Percentiles rank a stretch among this genome's conserved stretches.
Evolutionary conservation across 805 yeast genomes (phyloP).

Genomic region (Pichia membranifaciens): DNA sequence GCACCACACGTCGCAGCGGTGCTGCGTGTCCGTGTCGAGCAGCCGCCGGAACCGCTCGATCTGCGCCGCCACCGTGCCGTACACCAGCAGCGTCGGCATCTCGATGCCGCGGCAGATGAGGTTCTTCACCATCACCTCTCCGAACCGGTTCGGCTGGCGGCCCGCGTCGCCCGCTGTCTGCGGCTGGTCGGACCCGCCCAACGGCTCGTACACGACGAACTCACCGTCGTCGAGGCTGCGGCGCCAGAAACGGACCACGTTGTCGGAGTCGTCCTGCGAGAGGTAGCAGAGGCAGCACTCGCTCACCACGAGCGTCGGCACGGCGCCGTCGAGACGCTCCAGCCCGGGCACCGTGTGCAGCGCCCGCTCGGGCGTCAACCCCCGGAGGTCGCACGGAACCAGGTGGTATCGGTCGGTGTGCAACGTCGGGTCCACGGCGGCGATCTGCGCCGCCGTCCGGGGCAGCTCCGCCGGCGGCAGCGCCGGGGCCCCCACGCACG

Average conservation of each 20-base stretch:
- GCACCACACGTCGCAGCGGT: conserved; percentile 22
- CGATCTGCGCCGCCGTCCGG: conserved; percentile 16
- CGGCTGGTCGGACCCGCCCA: conserved; percentile 36
- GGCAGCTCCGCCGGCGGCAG: conserved; percentile 1
- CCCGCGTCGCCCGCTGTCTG: no score
- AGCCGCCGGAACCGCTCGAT: conserved; percentile 29
- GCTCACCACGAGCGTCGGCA: conserved; percentile 59
- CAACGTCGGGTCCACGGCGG: conserved; percentile 1
- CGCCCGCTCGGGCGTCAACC: conserved; percentile 14
- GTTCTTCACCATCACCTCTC: conserved; percentile 61
- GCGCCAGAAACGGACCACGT: conserved; percentile 40
- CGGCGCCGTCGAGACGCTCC: conserved; percentile 18
- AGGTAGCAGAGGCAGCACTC: conserved; percentile 77
- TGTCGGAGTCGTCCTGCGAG: conserved; percentile 41
- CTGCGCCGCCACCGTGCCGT: conserved; percentile 42
- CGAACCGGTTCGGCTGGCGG: conserved; percentile 40
- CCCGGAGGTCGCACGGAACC: conserved; percentile 50
- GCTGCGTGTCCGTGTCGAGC: conserved; percentile 14
- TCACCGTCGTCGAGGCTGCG: conserved; percentile 22
- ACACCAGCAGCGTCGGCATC: conserved; percentile 50
- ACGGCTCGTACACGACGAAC: conserved; percentile 62
- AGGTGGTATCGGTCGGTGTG: conserved; percentile 39
- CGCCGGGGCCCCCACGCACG: neutral
- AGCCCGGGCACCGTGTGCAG: neutral
- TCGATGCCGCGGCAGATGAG: conserved; percentile 55